Conservation (phyloP, 2,329 filamentous ascomycete species). For the Cercospora sojina region DNA sequence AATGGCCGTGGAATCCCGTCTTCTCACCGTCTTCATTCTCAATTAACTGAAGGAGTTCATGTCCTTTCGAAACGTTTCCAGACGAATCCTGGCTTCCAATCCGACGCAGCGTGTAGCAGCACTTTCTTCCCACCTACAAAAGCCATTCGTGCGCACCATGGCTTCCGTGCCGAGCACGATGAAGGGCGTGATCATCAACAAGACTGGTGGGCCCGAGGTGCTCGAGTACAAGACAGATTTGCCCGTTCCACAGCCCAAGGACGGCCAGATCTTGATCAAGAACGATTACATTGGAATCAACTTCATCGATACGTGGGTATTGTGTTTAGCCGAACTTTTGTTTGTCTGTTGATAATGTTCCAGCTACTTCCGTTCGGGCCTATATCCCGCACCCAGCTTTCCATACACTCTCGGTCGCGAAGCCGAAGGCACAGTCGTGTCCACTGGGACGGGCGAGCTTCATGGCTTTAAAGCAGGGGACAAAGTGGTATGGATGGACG, state of each 20-base stretch:
- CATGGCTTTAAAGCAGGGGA: conserved; percentile 63
- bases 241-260: conserved; percentile 65
- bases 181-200: conserved; percentile 70
- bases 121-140: conserved; percentile 23
- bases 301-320: conserved; percentile 74
- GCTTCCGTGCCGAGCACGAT: conserved; percentile 63
- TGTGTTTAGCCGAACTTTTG: neutral
- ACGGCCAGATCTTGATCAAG: conserved; percentile 75
- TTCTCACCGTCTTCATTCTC: neutral
- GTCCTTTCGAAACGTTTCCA: conserved; percentile 22
- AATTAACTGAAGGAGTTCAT: conserved; percentile 12
- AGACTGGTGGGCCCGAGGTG: conserved; percentile 70
- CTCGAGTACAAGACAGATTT: conserved; percentile 69
- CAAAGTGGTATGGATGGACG: conserved; percentile 67
- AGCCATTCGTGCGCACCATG: conserved; percentile 37
- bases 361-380: conserved; percentile 79
- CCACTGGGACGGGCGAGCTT: conserved; percentile 55
- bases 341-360: neutral
- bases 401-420: conserved; percentile 80
- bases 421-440: conserved; percentile 68
- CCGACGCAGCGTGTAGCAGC: conserved; percentile 28
- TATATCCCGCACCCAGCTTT: conserved; percentile 68
- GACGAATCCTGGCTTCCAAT: conserved; percentile 21
- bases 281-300: conserved; percentile 81
- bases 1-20: neutral